Evolutionary conservation across 2,329 filamentous ascomycete genomes (phyloP).

Genomic region (Ploettnerulaceae sp.): DNA sequence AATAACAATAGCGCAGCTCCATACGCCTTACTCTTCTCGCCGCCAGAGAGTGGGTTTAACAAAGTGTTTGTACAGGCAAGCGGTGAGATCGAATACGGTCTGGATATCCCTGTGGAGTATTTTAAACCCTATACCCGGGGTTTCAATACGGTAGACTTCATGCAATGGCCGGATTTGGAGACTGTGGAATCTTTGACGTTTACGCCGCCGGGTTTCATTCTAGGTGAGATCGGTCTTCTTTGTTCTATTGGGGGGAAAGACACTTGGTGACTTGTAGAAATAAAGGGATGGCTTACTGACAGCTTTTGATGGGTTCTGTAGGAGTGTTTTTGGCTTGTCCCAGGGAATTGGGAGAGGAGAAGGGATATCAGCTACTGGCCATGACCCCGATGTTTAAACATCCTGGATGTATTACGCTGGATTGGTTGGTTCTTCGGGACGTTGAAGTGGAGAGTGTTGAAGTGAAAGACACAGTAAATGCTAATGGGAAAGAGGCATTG

Average conservation of each 20-base stretch:
- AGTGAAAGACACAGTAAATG: neutral
- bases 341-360: slow-evolving; percentile 1
- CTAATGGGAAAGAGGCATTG: neutral
- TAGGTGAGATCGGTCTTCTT: neutral
- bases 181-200: slow-evolving; percentile 1
- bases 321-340: slow-evolving; percentile 6
- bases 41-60: neutral
- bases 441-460: neutral
- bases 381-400: slow-evolving; percentile 4
- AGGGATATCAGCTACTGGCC: slow-evolving; percentile 5
- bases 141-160: slow-evolving; percentile 8
- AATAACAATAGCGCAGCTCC: slow-evolving; percentile 1
- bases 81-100: neutral
- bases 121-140: slow-evolving; percentile 1
- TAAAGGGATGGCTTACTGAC: neutral
- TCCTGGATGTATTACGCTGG: slow-evolving; percentile 7
- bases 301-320: neutral
- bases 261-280: neutral
- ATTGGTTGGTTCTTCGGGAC: slow-evolving; percentile 4
- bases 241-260: no score
- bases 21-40: neutral
- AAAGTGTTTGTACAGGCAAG: neutral
- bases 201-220: neutral
- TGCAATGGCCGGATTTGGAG: slow-evolving; percentile 6
- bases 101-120: neutral